Conservation (phyloP, 805 yeast genomes). For the Peterozyma toletana region DNA sequence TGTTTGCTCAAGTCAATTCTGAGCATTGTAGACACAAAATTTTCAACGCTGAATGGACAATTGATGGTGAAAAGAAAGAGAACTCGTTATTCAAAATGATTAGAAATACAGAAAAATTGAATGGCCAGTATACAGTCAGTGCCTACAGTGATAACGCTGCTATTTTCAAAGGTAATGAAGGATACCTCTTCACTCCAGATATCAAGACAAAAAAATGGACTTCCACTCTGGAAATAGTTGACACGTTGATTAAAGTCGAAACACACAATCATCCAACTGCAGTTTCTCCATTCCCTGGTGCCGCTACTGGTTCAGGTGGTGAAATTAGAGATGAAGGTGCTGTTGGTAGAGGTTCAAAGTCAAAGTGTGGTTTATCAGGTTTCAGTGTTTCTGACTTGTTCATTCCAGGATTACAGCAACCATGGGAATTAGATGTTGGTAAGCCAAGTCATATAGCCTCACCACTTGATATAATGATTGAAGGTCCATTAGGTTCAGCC, state of each 20-base stretch:
- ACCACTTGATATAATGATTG: slow-evolving; percentile 88
- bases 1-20: slow-evolving; percentile 99
- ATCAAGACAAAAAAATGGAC: slow-evolving; percentile 65
- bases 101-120: slow-evolving; percentile 79
- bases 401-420: slow-evolving; percentile 81
- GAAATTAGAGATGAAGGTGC: slow-evolving; percentile 99
- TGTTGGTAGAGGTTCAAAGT: slow-evolving; percentile 95
- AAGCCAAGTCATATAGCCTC: slow-evolving; percentile 92
- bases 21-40: slow-evolving; percentile 99
- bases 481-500: slow-evolving; percentile 97
- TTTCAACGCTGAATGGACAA: slow-evolving; percentile 97
- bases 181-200: slow-evolving; percentile 75
- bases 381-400: slow-evolving; percentile 85
- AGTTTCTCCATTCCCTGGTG: slow-evolving; percentile 98
- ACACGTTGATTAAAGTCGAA: slow-evolving; percentile 91
- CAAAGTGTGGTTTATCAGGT: slow-evolving; percentile 95
- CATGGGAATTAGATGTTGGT: slow-evolving; percentile 92
- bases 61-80: slow-evolving; percentile 73
- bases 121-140: slow-evolving; percentile 77
- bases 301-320: slow-evolving; percentile 99
- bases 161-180: slow-evolving; percentile 78
- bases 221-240: slow-evolving; percentile 69
- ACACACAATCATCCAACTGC: slow-evolving; percentile 99
- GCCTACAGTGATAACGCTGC: slow-evolving; percentile 99
- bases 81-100: slow-evolving; percentile 87